phyloP scores from a whole-genome alignment of 768 basidiomycete species.

The Suillus variegatus region DNA sequence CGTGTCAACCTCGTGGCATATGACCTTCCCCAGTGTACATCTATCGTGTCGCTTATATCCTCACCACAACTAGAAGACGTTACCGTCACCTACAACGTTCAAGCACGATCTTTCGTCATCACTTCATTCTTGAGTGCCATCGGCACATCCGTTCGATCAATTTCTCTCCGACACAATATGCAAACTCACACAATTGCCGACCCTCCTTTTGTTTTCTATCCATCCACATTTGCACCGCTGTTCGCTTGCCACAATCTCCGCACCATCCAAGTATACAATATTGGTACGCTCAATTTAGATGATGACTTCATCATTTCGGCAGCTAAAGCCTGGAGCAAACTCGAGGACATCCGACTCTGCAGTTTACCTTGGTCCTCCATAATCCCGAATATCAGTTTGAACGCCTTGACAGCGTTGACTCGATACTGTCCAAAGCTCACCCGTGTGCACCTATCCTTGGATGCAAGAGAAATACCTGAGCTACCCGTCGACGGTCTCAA shows the following conservation, averaged over 20 bases:
- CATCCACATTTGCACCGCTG: slow-evolving; percentile 27
- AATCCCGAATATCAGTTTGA: slow-evolving; percentile 13
- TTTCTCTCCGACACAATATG: slow-evolving; percentile 30
- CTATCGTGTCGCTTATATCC: slow-evolving; percentile 24
- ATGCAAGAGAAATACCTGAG: slow-evolving; percentile 17
- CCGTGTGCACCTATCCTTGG: slow-evolving; percentile 25
- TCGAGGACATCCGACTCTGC: slow-evolving; percentile 28
- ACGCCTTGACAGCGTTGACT: slow-evolving; percentile 23
- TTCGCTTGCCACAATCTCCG: slow-evolving; percentile 22
- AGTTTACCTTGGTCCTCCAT: slow-evolving; percentile 27
- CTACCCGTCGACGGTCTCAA: neutral
- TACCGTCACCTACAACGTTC: slow-evolving; percentile 28
- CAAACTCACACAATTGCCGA: slow-evolving; percentile 20
- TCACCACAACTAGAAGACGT: slow-evolving; percentile 25
- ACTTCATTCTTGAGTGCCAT: slow-evolving; percentile 24
- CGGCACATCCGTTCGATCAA: slow-evolving; percentile 10
- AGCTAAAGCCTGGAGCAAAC: slow-evolving; percentile 26
- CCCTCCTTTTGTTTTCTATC: slow-evolving; percentile 24
- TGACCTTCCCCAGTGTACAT: slow-evolving; percentile 30
- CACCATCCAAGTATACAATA: slow-evolving; percentile 23
- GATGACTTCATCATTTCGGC: slow-evolving; percentile 28
- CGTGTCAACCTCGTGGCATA: slow-evolving; percentile 25
- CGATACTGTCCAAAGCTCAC: slow-evolving; percentile 20
- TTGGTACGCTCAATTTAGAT: slow-evolving; percentile 29
- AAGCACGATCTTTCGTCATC: slow-evolving; percentile 23